Evolutionary conservation across 1,284 basidiomycete genomes (phyloP).

Genomic region (Cryptococcus sp.): DNA sequence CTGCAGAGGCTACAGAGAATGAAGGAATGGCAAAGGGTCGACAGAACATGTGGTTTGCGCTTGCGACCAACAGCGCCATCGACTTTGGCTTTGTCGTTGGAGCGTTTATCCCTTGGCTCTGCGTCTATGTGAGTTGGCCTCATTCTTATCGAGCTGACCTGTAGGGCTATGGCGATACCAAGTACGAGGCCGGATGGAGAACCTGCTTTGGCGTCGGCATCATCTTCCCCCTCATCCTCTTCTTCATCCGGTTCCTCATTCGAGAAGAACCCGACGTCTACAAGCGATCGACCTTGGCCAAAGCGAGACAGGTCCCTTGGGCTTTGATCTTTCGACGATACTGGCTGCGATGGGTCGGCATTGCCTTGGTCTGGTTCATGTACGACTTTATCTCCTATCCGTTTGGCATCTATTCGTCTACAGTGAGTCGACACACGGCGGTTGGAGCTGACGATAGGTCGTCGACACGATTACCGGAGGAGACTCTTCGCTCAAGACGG

Average conservation of each 20-base stretch:
- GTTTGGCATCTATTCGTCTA: not conserved
- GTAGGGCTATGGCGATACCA: not conserved
- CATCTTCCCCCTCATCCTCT: not conserved
- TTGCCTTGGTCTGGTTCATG: conserved; percentile 1
- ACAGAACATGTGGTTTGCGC: not conserved
- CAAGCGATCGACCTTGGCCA: not conserved
- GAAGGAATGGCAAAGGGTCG: not conserved
- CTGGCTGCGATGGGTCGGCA: not conserved
- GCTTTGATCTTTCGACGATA: not conserved
- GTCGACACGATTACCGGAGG: not conserved
- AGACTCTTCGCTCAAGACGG: not conserved
- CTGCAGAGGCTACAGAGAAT: not conserved
- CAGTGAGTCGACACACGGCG: not conserved
- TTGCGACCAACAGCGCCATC: not conserved
- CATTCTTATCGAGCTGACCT: not conserved
- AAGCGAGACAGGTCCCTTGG: not conserved
- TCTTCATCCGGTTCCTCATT: not conserved
- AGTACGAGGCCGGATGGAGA: not conserved
- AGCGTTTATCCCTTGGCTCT: not conserved
- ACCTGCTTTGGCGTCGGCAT: not conserved
- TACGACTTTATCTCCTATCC: not conserved
- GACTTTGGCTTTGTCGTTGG: not conserved
- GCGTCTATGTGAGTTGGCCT: not conserved
- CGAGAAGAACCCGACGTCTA: not conserved
- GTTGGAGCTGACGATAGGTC: not conserved